Base-by-base conservation (phyloP, 805 yeast genomes). In the Lipomyces oligophaga region DNA sequence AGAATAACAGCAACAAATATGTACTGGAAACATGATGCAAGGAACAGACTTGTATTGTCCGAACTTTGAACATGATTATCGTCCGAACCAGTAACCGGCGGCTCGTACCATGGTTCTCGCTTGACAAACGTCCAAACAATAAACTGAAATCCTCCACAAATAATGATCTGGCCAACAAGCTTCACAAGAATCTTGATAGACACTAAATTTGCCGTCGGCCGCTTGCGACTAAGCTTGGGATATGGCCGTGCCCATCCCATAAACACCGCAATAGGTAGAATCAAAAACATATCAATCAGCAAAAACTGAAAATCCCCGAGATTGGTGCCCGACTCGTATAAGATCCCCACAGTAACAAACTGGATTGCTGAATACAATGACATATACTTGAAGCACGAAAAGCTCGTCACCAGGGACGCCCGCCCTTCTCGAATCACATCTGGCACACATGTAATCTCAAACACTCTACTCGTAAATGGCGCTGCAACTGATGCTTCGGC, bases 401-500 rank as follows among this genome's bases (percentile, higher is more conserved):
- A 93, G 53, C 95, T 84, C 1, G 99, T 93, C 16, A 89, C 96
- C 61, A 93, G 71, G 18, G 97, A 83, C 1, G 96, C 94, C 52
- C 99, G 75, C 3, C 99, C 99, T 64, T 93, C 97, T 59, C 79
- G 81, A 48, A 93, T 86, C 3, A 93, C 93, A 62, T 86, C 87
- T 56, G 87, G 69, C 20, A 90, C 96, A 70, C 98, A 93, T 2
- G 95, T 79, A 34, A 93, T 88, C 57, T 93, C 96, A 67, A 94
- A 93, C 1, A 77, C 65, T 34, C 94, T 75, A 1, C 96, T 86
- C 0, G 99, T 93, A 64, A 93, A 93, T 2, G 99, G 98, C 0
- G 98, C 98, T 0, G 98, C 98, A 15, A 93, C 97, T 2, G 95
- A 85, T 0, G 98, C 98, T 63, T 93, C 99, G 0, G 97, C 98